A percentile compares a stretch with the other conserved stretches of the same genome.
phyloP scores from a whole-genome alignment of 2,329 filamentous ascomycete species.

The Aspergillus thermomutatus region DNA sequence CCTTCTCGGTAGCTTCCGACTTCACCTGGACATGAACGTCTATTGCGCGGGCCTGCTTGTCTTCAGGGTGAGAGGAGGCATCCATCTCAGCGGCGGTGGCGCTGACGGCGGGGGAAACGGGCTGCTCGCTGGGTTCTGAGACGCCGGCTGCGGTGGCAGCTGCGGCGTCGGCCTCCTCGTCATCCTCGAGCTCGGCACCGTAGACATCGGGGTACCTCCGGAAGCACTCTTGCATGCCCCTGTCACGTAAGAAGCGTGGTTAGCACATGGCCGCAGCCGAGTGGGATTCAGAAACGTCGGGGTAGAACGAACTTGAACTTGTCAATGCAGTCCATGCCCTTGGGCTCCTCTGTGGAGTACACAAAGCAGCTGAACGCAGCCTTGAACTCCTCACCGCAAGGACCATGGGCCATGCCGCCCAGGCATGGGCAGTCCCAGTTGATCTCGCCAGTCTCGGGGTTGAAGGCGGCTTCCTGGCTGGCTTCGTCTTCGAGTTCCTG shows the following conservation, averaged over 20 bases:
- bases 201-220: slow-evolving; percentile 89
- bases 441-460: slow-evolving; percentile 97
- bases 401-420: slow-evolving; percentile 93
- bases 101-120: slow-evolving; percentile 6
- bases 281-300: background rate
- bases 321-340: slow-evolving; percentile 96
- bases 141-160: slow-evolving; percentile 27
- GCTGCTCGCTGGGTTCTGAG: slow-evolving; percentile 7
- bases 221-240: slow-evolving; percentile 97
- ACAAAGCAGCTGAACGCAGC: slow-evolving; percentile 97
- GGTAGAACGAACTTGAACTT: slow-evolving; percentile 78
- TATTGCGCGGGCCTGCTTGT: slow-evolving; percentile 23
- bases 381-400: slow-evolving; percentile 93
- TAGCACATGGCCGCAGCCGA: slow-evolving; percentile 18
- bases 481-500: slow-evolving; percentile 75
- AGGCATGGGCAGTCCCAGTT: slow-evolving; percentile 99
- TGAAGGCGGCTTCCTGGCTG: slow-evolving; percentile 85
- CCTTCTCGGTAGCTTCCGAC: slow-evolving; percentile 16
- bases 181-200: slow-evolving; percentile 79
- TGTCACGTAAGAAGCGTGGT: slow-evolving; percentile 41
- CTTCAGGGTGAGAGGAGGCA: slow-evolving; percentile 21
- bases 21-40: slow-evolving; percentile 23
- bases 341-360: slow-evolving; percentile 89
- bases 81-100: slow-evolving; percentile 23
- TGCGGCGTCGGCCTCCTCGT: slow-evolving; percentile 48